Evolutionary conservation across 2,329 filamentous ascomycete species (phyloP).

Genomic region (Ophiostoma ips): DNA sequence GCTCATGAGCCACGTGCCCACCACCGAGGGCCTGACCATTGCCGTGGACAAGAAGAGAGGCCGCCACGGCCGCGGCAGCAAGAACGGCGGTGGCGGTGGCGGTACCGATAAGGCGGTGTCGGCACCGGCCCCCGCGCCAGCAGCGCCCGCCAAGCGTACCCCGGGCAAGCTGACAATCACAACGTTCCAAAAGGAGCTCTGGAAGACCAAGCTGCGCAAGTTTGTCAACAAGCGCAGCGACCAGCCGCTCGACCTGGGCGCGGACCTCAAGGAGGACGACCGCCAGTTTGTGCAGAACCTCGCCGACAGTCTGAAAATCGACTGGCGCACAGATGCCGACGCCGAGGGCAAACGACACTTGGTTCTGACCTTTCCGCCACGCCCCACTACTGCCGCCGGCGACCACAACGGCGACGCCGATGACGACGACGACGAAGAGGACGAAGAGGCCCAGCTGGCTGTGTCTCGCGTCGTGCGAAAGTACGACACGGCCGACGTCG

Average conservation of each 20-base stretch:
- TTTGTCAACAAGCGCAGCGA: constrained; percentile 59
- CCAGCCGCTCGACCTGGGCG: constrained; percentile 58
- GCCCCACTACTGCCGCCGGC: constrained; percentile 13
- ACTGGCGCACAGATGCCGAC: constrained; percentile 44
- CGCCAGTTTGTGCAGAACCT: constrained; percentile 87
- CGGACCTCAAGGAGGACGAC: constrained; percentile 63
- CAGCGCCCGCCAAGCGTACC: constrained; percentile 26
- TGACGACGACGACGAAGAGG: constrained; percentile 57
- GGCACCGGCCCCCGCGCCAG: neutral
- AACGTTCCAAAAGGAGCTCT: constrained; percentile 66
- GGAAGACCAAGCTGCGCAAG: constrained; percentile 64
- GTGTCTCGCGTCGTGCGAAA: constrained; percentile 73
- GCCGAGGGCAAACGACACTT: constrained; percentile 41
- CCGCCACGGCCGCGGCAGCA: neutral
- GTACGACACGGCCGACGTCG: constrained; percentile 79
- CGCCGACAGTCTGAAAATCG: constrained; percentile 46
- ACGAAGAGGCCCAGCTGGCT: constrained; percentile 73
- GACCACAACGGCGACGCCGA: constrained; percentile 22
- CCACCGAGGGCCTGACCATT: constrained; percentile 38
- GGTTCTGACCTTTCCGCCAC: constrained; percentile 34
- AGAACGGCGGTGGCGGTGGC: neutral
- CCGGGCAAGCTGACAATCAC: constrained; percentile 60
- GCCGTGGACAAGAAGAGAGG: constrained; percentile 9
- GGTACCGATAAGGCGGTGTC: neutral
- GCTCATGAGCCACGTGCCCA: constrained; percentile 40